These are phyloP conservation scores for Podospora bellae-mahoneyi DNA, from an alignment of 495 filamentous ascomycete species.

Conservation along the genomic window DNA sequence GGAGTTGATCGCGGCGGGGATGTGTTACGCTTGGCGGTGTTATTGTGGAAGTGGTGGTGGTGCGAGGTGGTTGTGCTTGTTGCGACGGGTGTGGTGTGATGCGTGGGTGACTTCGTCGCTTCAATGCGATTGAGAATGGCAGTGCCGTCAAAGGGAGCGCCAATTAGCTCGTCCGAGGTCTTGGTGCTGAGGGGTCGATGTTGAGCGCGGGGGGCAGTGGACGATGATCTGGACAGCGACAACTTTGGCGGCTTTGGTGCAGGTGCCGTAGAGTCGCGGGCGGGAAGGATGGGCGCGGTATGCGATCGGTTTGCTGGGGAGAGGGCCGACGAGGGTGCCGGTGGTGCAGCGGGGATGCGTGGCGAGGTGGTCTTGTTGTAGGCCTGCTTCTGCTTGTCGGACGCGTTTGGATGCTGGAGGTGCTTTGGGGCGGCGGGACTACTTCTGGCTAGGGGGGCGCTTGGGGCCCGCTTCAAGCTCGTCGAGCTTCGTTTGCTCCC, in stretches of 20 bases:
- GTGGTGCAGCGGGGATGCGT: slow-evolving; percentile 30
- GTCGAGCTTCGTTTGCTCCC: slow-evolving; percentile 54
- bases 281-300: slow-evolving; percentile 37
- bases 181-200: slow-evolving; percentile 55
- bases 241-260: not conserved
- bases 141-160: slow-evolving; percentile 64
- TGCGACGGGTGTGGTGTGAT: slow-evolving; percentile 20
- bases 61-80: slow-evolving; percentile 28
- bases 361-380: slow-evolving; percentile 35
- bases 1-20: slow-evolving; percentile 48
- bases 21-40: slow-evolving; percentile 25
- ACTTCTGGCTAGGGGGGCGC: slow-evolving; percentile 53
- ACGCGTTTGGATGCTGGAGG: slow-evolving; percentile 30
- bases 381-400: slow-evolving; percentile 27
- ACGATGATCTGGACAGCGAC: slow-evolving; percentile 10
- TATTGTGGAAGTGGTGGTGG: not conserved
- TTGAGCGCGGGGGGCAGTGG: slow-evolving; percentile 15
- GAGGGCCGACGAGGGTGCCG: slow-evolving; percentile 28
- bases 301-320: slow-evolving; percentile 28
- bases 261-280: slow-evolving; percentile 31
- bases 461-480: slow-evolving; percentile 65
- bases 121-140: slow-evolving; percentile 69
- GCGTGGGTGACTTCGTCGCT: slow-evolving; percentile 49
- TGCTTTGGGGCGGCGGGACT: slow-evolving; percentile 13
- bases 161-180: slow-evolving; percentile 68